Evolutionary conservation across 768 basidiomycete species (phyloP).

Genomic region (Lyophyllum semitale): DNA sequence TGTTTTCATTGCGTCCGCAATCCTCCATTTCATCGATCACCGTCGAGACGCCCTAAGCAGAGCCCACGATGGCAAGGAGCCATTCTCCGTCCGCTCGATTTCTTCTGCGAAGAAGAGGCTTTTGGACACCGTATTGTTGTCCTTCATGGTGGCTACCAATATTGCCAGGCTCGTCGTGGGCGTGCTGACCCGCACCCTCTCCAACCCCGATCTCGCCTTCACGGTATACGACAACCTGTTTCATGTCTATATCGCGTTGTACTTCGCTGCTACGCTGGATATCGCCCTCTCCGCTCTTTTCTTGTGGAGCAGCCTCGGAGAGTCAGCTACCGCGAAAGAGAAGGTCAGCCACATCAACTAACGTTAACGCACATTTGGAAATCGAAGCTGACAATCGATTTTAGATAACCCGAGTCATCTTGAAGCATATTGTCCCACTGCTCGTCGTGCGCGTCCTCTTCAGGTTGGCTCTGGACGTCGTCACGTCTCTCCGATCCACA

Average conservation of each 20-base stretch:
- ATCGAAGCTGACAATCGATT: neutral
- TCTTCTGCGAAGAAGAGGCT: neutral
- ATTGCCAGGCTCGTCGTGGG: constrained; percentile 1
- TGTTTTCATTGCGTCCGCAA: constrained; percentile 2
- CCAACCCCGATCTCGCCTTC: neutral
- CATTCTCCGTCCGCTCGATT: neutral
- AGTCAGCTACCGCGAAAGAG: neutral
- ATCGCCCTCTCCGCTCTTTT: constrained; percentile 1
- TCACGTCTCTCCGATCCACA: constrained; percentile 3
- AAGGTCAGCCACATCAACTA: neutral
- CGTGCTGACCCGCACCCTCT: neutral
- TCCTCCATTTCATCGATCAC: constrained; percentile 7
- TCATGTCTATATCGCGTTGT: constrained; percentile 4
- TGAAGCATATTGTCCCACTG: constrained; percentile 1
- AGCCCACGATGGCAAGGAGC: neutral
- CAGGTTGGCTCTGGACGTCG: constrained; percentile 1
- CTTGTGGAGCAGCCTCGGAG: constrained; percentile 1
- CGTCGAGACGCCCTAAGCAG: neutral
- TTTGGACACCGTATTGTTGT: constrained; percentile 1
- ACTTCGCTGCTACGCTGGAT: neutral
- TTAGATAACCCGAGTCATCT: neutral
- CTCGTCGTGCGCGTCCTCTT: constrained; percentile 5
- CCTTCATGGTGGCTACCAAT: neutral
- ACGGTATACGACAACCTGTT: neutral
- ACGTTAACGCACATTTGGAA: neutral